A percentile compares a stretch with the other conserved stretches of the same genome.
Evolutionary conservation across 2,329 filamentous ascomycete genomes (phyloP).

Genomic region (Colletotrichum sp.): DNA sequence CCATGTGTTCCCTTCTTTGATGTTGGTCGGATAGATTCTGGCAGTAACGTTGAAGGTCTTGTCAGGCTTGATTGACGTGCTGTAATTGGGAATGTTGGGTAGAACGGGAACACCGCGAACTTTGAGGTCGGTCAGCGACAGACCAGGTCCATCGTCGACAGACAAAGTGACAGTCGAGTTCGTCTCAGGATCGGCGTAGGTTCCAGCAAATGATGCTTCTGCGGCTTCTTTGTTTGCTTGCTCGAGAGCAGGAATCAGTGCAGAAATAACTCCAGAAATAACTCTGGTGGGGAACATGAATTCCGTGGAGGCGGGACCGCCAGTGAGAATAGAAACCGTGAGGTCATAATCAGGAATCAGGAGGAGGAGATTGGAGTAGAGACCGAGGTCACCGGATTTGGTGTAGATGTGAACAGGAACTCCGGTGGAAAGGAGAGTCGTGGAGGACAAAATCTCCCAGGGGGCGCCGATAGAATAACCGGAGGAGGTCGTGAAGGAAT

Average conservation of each 20-base stretch:
- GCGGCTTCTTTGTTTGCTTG: conserved; percentile 45
- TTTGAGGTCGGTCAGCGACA: conserved; percentile 41
- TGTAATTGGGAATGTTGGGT: conserved; percentile 35
- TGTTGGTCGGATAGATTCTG: conserved; percentile 9
- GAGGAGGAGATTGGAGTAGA: conserved; percentile 36
- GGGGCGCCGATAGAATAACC: conserved; percentile 39
- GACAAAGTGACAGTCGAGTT: conserved; percentile 46
- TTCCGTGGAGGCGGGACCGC: conserved; percentile 26
- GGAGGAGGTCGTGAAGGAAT: conserved; percentile 40
- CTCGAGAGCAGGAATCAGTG: conserved; percentile 47
- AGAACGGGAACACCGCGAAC: conserved; percentile 47
- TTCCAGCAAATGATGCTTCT: conserved; percentile 35
- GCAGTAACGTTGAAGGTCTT: conserved; percentile 4
- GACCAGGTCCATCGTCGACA: conserved; percentile 43
- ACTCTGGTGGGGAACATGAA: conserved; percentile 22
- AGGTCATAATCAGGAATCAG: conserved; percentile 40
- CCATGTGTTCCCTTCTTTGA: conserved; percentile 9
- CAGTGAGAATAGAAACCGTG: conserved; percentile 42
- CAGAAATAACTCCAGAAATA: conserved; percentile 32
- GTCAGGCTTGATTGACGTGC: background rate
- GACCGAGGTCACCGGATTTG: conserved; percentile 34
- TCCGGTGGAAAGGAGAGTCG: conserved; percentile 30
- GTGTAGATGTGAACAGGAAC: conserved; percentile 37
- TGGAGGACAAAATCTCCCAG: conserved; percentile 38
- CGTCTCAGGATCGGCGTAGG: conserved; percentile 38